Evolutionary conservation across 148 eudicot species (phyloP).

Genomic region (Suaeda aralocaspica): DNA sequence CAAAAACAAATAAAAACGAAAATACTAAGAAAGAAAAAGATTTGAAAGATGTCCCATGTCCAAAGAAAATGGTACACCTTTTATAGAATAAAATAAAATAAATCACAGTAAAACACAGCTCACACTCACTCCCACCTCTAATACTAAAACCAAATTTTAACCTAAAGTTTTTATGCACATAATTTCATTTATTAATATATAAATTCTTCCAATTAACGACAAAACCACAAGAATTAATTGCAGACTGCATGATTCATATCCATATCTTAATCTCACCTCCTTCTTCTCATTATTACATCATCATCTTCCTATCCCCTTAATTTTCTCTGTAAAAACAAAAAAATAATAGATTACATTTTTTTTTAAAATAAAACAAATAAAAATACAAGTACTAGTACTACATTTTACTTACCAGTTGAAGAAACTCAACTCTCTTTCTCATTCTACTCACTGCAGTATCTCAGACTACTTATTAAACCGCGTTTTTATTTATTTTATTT

Average conservation of each 20-base stretch:
- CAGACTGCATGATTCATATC: slow-evolving; percentile 2
- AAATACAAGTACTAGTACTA: neutral
- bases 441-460: neutral
- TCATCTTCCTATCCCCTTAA: neutral
- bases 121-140: no score
- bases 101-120: no score
- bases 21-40: no score
- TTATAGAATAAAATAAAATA: no score
- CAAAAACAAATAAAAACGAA: no score
- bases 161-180: neutral
- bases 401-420: neutral
- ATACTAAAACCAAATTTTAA: no score
- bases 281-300: neutral
- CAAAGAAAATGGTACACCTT: no score
- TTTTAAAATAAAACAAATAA: neutral
- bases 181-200: neutral
- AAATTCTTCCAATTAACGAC: neutral
- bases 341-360: no score
- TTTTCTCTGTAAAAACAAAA: neutral
- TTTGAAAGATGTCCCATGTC: no score
- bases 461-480: neutral
- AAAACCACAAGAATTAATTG: neutral
- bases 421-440: neutral
- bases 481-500: neutral
- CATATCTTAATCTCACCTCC: no score